phyloP scores from a whole-genome alignment of 176 grass and related monocot species.

The Carex littledalei region DNA sequence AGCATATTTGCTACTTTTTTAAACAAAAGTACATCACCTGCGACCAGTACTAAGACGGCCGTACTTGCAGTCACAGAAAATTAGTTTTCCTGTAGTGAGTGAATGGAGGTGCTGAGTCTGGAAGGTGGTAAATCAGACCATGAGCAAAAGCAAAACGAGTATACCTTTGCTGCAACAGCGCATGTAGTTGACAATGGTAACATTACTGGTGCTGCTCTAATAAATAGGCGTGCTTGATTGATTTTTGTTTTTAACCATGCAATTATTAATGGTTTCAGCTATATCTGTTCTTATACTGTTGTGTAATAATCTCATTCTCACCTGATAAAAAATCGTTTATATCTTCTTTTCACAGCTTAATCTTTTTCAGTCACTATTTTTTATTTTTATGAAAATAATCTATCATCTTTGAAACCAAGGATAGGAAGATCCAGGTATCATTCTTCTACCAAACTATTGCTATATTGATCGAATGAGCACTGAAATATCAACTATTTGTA shows the following conservation, averaged over 20 bases:
- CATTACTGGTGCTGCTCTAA: background rate
- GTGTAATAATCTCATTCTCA: background rate
- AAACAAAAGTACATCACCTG: no score
- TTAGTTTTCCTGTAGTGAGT: background rate
- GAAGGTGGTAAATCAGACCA: constrained; percentile 23
- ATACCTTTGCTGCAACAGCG: constrained; percentile 40
- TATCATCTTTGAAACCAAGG: background rate
- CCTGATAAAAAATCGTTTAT: no score
- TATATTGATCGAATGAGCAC: background rate
- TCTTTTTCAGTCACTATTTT: background rate
- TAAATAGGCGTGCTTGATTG: background rate
- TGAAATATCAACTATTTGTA: background rate
- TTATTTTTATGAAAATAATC: background rate
- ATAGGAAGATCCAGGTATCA: background rate
- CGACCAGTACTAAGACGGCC: no score
- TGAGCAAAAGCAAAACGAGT: constrained; percentile 23
- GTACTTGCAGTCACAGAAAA: no score
- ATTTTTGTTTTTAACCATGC: background rate
- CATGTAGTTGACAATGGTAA: constrained; percentile 59
- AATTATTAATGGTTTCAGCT: background rate
- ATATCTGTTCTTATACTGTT: background rate
- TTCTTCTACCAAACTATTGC: background rate
- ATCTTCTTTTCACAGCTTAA: no score
- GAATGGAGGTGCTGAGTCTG: constrained; percentile 27
- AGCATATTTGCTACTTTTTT: no score